Conservation (phyloP, 768 basidiomycete genomes). For the Amanita rimosa region DNA sequence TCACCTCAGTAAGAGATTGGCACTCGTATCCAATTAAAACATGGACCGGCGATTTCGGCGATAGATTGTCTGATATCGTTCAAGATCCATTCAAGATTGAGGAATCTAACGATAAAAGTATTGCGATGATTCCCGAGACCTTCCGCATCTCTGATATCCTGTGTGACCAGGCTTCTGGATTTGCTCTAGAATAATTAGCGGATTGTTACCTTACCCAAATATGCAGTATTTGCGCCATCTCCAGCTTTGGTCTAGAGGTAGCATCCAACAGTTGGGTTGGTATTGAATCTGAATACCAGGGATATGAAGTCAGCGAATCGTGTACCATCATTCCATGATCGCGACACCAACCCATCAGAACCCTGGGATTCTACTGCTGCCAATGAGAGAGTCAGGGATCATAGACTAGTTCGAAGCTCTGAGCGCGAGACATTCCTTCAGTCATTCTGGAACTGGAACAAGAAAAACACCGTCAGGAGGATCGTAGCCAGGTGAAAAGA, state of each 20-base stretch:
- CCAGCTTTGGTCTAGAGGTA: conserved; percentile 54
- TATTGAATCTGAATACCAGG: too few relatives aligned
- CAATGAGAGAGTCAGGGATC: conserved; percentile 12
- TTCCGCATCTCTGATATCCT: conserved; percentile 49
- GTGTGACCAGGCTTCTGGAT: conserved; percentile 45
- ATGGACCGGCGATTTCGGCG: conserved; percentile 75
- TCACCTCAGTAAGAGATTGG: conserved; percentile 81
- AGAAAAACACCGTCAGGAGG: too few relatives aligned
- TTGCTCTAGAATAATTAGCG: too few relatives aligned
- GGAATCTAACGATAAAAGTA: conserved; percentile 63
- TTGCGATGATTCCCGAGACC: conserved; percentile 54
- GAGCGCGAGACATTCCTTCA: not conserved
- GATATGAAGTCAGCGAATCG: too few relatives aligned
- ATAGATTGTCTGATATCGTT: conserved; percentile 57
- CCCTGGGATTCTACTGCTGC: not conserved
- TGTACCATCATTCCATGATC: conserved; percentile 45
- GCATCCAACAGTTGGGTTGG: conserved; percentile 59
- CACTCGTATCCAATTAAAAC: conserved; percentile 73
- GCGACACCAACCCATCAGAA: too few relatives aligned
- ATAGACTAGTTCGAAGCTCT: conserved; percentile 1
- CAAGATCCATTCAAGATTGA: not conserved
- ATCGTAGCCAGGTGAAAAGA: too few relatives aligned
- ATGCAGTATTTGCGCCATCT: conserved; percentile 45
- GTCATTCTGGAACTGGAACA: too few relatives aligned
- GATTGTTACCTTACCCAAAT: conserved; percentile 16